Conservation (phyloP, 345 rosid species). For the Sonneratia caseolaris region DNA sequence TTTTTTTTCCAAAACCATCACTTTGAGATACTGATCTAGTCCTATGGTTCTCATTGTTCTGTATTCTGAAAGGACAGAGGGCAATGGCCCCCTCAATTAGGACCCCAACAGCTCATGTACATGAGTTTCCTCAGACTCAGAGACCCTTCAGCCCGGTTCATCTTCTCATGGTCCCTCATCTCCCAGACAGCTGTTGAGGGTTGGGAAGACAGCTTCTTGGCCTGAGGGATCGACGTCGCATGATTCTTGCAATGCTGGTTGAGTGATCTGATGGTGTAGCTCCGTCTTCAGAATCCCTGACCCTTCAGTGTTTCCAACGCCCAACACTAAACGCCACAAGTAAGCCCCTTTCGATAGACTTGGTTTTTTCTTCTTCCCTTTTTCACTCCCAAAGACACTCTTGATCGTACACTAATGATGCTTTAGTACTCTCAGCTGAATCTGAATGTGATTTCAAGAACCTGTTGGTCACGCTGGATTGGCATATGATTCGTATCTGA, state of each 20-base stretch:
- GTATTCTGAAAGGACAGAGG: no score
- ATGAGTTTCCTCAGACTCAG: conserved; percentile 27
- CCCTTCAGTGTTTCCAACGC: conserved; percentile 23
- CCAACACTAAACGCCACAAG: conserved; percentile 27
- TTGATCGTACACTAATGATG: no score
- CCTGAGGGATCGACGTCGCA: no score
- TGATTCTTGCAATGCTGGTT: conserved; percentile 21
- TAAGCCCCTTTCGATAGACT: conserved; percentile 36
- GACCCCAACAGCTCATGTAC: conserved; percentile 66
- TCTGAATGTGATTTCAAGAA: not conserved
- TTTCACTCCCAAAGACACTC: no score
- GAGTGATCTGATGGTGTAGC: conserved; percentile 26
- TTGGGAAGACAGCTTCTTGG: no score
- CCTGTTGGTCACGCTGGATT: conserved; percentile 1
- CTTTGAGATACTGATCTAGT: not conserved
- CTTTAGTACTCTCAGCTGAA: no score
- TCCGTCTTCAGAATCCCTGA: conserved; percentile 54
- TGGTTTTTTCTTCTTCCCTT: not conserved
- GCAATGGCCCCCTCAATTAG: conserved; percentile 7
- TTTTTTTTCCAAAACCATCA: not conserved
- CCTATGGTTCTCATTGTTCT: no score
- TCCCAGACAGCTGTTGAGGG: no score
- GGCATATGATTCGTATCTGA: not conserved
- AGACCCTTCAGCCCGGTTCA: conserved; percentile 26
- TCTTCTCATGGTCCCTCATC: no score